phyloP scores from a whole-genome alignment of 352 stramenopile genomes.

The Halophytophthora polymorphica region DNA sequence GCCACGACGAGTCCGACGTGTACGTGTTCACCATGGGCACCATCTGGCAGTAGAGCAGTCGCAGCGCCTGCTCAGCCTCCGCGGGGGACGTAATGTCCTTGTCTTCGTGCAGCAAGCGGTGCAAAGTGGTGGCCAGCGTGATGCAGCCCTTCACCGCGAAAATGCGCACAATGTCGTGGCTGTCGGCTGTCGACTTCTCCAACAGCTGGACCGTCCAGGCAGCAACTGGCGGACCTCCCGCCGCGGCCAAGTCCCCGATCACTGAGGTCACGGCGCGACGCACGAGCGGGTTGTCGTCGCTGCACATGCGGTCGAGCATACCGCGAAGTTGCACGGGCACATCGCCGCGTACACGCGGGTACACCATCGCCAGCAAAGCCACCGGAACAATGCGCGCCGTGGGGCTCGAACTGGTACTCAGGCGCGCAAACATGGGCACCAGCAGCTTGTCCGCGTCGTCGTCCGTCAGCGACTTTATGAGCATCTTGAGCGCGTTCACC shows the following conservation, averaged over 20 bases:
- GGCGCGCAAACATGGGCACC: slow-evolving; percentile 74
- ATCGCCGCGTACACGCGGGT: slow-evolving; percentile 66
- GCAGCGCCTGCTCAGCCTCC: slow-evolving; percentile 40
- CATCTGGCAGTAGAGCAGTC: slow-evolving; percentile 78
- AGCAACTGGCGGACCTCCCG: slow-evolving; percentile 45
- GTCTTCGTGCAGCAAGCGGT: slow-evolving; percentile 48
- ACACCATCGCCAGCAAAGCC: slow-evolving; percentile 73
- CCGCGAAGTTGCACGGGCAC: slow-evolving; percentile 77
- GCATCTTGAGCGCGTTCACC: slow-evolving; percentile 77
- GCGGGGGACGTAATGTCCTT: slow-evolving; percentile 11
- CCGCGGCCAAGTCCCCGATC: slow-evolving; percentile 69
- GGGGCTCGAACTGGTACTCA: slow-evolving; percentile 81
- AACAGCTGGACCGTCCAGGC: slow-evolving; percentile 74
- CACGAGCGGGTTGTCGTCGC: slow-evolving; percentile 83
- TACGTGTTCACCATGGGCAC: slow-evolving; percentile 88
- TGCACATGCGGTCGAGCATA: slow-evolving; percentile 87
- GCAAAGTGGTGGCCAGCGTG: slow-evolving; percentile 59
- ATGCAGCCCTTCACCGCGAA: slow-evolving; percentile 86
- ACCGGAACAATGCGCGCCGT: slow-evolving; percentile 83
- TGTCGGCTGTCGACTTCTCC: slow-evolving; percentile 80
- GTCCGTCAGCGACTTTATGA: slow-evolving; percentile 60
- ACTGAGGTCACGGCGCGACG: slow-evolving; percentile 79
- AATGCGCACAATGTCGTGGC: slow-evolving; percentile 85
- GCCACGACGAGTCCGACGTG: slow-evolving; percentile 84
- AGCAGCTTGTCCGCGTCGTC: slow-evolving; percentile 60